Evolutionary conservation across 805 yeast genomes (phyloP).

Genomic region (Yarrowia hollandica): DNA sequence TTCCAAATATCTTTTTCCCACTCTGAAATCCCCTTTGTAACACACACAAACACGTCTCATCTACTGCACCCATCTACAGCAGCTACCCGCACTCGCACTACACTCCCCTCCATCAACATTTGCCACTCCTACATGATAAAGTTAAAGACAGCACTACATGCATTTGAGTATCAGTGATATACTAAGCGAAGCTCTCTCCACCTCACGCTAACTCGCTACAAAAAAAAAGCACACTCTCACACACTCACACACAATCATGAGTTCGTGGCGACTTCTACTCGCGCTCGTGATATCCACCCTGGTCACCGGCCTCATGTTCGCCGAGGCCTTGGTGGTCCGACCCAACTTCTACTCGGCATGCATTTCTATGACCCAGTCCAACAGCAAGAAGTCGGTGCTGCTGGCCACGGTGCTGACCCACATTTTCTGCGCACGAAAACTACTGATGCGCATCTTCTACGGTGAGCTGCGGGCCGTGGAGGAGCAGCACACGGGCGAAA

Average conservation of each 20-base stretch:
- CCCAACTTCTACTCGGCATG: conserved; percentile 54
- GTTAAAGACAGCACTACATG: conserved; percentile 18
- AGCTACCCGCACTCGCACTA: no score
- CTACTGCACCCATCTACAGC: no score
- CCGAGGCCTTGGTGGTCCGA: conserved; percentile 45
- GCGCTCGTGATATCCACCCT: conserved; percentile 34
- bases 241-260: background rate
- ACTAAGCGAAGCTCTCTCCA: no score
- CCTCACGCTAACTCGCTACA: no score
- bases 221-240: no score
- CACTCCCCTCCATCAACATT: background rate
- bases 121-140: background rate
- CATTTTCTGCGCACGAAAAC: conserved; percentile 26
- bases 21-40: no score
- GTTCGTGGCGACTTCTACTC: conserved; percentile 18
- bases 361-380: conserved; percentile 53
- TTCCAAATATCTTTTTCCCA: no score
- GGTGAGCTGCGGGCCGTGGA: conserved; percentile 77
- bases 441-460: conserved; percentile 46
- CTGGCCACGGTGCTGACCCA: conserved; percentile 37
- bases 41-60: no score
- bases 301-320: conserved; percentile 43
- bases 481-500: conserved; percentile 68
- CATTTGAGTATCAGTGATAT: no score
- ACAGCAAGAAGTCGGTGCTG: conserved; percentile 49